A percentile compares a stretch with the other conserved stretches of the same genome.
These are phyloP conservation scores for Daldinia vernicosa DNA, from an alignment of 495 filamentous ascomycete species.

Conservation along the genomic window DNA sequence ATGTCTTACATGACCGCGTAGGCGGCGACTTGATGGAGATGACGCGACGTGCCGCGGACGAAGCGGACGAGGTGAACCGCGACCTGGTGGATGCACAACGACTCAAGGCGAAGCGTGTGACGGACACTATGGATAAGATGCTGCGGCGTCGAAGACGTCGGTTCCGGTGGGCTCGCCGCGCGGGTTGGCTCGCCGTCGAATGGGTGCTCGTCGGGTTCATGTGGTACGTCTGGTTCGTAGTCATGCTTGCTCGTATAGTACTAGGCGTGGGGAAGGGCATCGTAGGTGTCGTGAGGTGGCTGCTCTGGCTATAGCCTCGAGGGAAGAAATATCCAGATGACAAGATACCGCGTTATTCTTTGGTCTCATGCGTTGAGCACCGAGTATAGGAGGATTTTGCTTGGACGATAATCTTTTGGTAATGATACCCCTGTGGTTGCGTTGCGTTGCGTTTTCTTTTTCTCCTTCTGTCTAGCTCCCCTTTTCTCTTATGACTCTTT, in stretches of 20 bases:
- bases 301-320: conserved; percentile 73
- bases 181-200: conserved; percentile 76
- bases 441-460: background rate
- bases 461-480: background rate
- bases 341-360: background rate
- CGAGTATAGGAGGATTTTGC: conserved; percentile 7
- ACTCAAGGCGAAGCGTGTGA: conserved; percentile 77
- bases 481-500: conserved; percentile 2
- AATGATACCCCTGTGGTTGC: conserved; percentile 35
- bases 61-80: conserved; percentile 76
- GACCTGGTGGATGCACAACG: conserved; percentile 78
- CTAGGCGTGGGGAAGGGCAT: conserved; percentile 67
- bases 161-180: conserved; percentile 74
- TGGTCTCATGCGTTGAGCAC: background rate
- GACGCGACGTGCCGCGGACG: conserved; percentile 72
- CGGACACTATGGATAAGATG: conserved; percentile 79
- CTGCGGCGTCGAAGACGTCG: conserved; percentile 71
- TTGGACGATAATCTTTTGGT: conserved; percentile 23
- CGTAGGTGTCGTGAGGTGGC: conserved; percentile 70
- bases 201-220: conserved; percentile 81
- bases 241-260: conserved; percentile 71
- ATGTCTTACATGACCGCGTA: conserved; percentile 47
- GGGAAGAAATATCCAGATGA: background rate
- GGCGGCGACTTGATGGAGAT: conserved; percentile 59
- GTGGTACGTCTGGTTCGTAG: conserved; percentile 86